Conservation (phyloP, 176 grass and related monocot genomes). For the Dendrocalamus sinicus region DNA sequence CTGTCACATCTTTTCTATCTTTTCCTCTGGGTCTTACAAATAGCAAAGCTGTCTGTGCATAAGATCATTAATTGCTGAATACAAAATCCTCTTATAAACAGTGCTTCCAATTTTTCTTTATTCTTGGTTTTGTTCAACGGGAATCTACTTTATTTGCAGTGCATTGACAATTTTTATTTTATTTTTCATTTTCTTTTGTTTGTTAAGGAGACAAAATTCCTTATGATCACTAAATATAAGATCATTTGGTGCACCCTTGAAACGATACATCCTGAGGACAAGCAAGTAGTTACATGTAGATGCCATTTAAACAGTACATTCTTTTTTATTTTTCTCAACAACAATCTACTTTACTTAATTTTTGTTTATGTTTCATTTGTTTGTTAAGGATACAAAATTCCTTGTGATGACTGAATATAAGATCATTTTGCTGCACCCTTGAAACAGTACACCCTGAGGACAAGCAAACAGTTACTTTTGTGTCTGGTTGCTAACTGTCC, state of each 20-base stretch:
- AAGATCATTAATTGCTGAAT: not conserved
- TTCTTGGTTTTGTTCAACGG: not conserved
- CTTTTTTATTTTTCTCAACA: not conserved
- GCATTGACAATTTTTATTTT: not conserved
- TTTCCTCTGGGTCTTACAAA: not conserved
- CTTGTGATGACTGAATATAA: constrained; percentile 5
- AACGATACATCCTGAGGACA: constrained; percentile 49
- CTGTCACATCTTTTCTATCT: constrained; percentile 15
- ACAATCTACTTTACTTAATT: not conserved
- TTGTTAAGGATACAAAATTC: not conserved
- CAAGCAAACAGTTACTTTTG: constrained; percentile 39
- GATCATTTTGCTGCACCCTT: constrained; percentile 32
- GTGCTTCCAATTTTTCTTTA: not conserved
- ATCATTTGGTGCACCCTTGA: constrained; percentile 31
- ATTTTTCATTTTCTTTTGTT: not conserved
- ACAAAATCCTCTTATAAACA: not conserved
- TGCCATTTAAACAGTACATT: not conserved
- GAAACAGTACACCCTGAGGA: constrained; percentile 35
- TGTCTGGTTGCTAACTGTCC: constrained; percentile 39
- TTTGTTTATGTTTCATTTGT: not conserved
- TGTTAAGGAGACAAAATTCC: constrained; percentile 21
- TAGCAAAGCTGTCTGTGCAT: not conserved
- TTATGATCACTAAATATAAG: constrained; percentile 18
- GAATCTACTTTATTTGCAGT: not conserved
- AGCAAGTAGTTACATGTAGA: not conserved